These are phyloP conservation scores for Canavalia gladiata DNA, from an alignment of 306 rosid species.

Conservation along the genomic window DNA sequence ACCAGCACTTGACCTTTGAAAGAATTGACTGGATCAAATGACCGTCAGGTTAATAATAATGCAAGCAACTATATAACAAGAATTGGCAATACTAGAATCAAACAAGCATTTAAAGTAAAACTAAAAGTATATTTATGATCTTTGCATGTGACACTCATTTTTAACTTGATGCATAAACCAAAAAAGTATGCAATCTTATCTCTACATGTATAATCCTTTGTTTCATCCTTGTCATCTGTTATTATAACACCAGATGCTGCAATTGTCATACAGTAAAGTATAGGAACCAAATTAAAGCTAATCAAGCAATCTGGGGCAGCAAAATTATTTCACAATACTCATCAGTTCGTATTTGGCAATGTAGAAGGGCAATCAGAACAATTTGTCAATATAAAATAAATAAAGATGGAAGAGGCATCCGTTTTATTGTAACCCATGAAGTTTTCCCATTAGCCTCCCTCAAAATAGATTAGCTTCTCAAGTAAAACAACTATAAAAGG, in stretches of 20 bases:
- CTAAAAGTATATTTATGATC: background rate
- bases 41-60: slow-evolving; percentile 12
- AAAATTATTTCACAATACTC: background rate
- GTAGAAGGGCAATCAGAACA: background rate
- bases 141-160: background rate
- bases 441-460: background rate
- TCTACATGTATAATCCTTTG: background rate
- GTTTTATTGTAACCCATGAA: background rate
- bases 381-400: background rate
- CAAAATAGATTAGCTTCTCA: slow-evolving; percentile 15
- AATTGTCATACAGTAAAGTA: background rate
- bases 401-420: background rate
- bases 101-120: slow-evolving; percentile 24
- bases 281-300: background rate
- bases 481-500: slow-evolving; percentile 1
- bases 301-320: background rate
- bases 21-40: slow-evolving; percentile 49
- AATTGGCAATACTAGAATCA: background rate
- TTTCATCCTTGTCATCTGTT: background rate
- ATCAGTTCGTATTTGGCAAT: background rate
- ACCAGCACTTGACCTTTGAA: slow-evolving; percentile 45
- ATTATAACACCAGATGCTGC: background rate
- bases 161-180: background rate
- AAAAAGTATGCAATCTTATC: too few species aligned
- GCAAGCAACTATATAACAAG: slow-evolving; percentile 22